Base-by-base conservation (phyloP, 2,329 filamentous ascomycete species). In the Calonectria honghensis region DNA sequence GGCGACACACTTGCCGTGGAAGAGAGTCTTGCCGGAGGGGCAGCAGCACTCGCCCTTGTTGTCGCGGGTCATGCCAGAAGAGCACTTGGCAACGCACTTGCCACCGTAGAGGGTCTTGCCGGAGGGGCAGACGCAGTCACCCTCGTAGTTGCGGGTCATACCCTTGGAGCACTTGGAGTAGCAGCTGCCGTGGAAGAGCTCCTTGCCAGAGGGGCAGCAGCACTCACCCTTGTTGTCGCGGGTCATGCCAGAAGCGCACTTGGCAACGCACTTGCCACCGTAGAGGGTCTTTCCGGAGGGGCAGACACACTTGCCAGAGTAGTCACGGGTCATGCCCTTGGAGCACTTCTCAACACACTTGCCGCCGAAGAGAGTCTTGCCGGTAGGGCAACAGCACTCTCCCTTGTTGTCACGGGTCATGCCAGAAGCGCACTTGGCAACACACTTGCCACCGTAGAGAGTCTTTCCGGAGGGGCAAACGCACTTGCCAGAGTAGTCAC, bases 181-280 rank as follows among this genome's bases (percentile, higher is more conserved):
- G 6, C 51, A 54, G 14, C 16, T 10, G 18, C 51, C 51, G 29
- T 54, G 32, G 27, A 54, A 32, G 51, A 57, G 31, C 7, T 20
- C 16, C 52, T 57, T 57, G 52, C 52, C 52, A 4, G 52, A 57
- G 52, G 52, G 52, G 52, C 52, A 57, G 52, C 52, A 57, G 52
- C 52, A 57, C 16, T 31, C 29, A 7, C 52, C 52, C 29, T 35
- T n/a, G 29, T 35, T 35, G 29, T 57, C 52, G 7, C 52, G 52
- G 29, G 52, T n/a, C 18, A 57, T 20, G 31, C 52, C 52, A 18
- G 29, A 32, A 35, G 52, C 16, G 18, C 52, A 57, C 52, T 57
- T 57, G 20, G 52, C 52, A 6, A 35, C 29, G 18, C 52, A 57
- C 6, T 57, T 6, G 20, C 52, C 52, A 18, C 35, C n/a, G 18